These are phyloP conservation scores for Pyrenochaeta sp. DNA, from an alignment of 2,329 filamentous ascomycete genomes.

Conservation along the genomic window DNA sequence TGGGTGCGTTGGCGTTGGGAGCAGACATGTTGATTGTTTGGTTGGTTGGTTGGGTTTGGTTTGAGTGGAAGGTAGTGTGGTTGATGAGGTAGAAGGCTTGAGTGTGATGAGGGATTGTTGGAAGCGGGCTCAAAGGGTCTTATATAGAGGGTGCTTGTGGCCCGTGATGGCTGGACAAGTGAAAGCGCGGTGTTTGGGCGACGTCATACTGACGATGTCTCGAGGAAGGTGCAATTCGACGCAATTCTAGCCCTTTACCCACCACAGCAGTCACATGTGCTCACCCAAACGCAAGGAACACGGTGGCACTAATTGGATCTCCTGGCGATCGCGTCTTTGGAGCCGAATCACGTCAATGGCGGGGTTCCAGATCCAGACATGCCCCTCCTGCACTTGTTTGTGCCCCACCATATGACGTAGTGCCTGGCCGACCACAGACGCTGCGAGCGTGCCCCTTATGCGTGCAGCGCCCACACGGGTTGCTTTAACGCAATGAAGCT, in stretches of 20 bases:
- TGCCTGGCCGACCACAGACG: neutral
- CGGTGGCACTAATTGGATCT: constrained; percentile 12
- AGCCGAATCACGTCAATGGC: constrained; percentile 20
- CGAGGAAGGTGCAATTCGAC: constrained; percentile 3
- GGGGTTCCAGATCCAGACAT: neutral
- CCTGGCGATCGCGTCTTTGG: constrained; percentile 22
- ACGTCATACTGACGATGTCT: neutral
- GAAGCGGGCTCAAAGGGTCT: constrained; percentile 14
- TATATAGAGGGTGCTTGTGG: constrained; percentile 25
- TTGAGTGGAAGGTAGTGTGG: constrained; percentile 14
- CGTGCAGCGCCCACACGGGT: neutral
- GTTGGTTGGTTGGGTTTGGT: constrained; percentile 16
- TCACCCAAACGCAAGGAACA: constrained; percentile 8
- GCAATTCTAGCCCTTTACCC: constrained; percentile 3
- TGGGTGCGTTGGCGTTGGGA: constrained; percentile 53
- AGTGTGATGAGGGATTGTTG: constrained; percentile 20
- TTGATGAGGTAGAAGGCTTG: constrained; percentile 13
- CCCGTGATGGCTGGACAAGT: no score
- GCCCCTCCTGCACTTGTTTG: no score
- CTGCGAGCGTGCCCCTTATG: neutral
- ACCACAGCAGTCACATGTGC: constrained; percentile 10
- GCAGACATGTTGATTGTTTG: constrained; percentile 51
- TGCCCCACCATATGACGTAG: no score
- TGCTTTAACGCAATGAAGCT: constrained; percentile 8
- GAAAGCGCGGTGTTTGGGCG: no score